Conservation (phyloP, 495 filamentous ascomycete genomes). For the Penicillium coprophilum region DNA sequence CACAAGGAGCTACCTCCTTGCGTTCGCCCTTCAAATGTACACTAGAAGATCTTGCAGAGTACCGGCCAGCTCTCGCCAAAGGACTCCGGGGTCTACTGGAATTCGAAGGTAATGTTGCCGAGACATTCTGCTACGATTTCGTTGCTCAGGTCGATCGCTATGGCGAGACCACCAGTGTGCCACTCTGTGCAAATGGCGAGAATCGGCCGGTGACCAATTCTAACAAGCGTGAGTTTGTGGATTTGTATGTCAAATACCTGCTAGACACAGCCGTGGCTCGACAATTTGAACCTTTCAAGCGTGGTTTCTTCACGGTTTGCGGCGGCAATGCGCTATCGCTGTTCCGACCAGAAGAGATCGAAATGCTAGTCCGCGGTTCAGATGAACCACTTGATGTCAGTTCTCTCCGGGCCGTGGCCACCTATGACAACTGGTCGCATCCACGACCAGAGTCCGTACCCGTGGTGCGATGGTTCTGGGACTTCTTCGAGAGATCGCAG, state of each 20-base stretch:
- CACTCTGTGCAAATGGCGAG: conserved; percentile 76
- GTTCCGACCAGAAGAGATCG: conserved; percentile 94
- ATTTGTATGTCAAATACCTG: conserved; percentile 78
- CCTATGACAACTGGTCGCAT: conserved; percentile 75
- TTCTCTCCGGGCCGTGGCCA: conserved; percentile 72
- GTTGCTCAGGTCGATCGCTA: conserved; percentile 76
- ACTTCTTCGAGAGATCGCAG: conserved; percentile 64
- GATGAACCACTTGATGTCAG: conserved; percentile 79
- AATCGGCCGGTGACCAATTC: conserved; percentile 75
- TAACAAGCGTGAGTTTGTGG: conserved; percentile 86
- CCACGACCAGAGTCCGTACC: conserved; percentile 55
- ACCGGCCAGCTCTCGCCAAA: conserved; percentile 71
- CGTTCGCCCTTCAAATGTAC: conserved; percentile 68
- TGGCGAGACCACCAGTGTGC: conserved; percentile 60
- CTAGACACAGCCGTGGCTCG: conserved; percentile 75
- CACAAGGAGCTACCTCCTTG: conserved; percentile 50
- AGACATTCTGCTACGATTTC: conserved; percentile 82
- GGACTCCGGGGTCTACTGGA: conserved; percentile 77
- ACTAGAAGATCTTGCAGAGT: conserved; percentile 83
- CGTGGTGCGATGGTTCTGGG: conserved; percentile 86
- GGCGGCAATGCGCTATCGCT: conserved; percentile 85
- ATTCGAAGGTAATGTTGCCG: conserved; percentile 81
- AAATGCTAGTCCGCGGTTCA: conserved; percentile 84
- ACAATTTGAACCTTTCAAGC: conserved; percentile 94
- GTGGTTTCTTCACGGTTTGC: conserved; percentile 92